phyloP scores from a whole-genome alignment of 257 asterid genomes.

The Nicotiana attenuata region DNA sequence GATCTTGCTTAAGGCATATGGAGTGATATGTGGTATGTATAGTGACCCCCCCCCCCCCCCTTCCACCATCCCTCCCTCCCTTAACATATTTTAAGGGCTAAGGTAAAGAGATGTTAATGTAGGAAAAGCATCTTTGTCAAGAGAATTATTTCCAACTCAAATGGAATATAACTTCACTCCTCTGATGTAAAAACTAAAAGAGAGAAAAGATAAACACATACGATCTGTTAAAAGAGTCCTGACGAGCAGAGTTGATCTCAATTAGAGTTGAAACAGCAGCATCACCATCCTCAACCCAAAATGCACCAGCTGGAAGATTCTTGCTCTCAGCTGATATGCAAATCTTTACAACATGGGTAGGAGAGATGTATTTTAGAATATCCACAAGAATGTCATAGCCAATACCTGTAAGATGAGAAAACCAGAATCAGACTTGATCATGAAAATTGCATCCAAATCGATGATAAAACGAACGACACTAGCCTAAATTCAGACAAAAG shows the following conservation, averaged over 20 bases:
- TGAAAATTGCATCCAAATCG: not conserved
- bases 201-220: constrained; percentile 30
- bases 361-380: constrained; percentile 66
- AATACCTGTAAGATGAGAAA: constrained; percentile 49
- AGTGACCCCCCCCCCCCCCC: not conserved
- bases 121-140: not conserved
- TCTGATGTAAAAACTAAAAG: not conserved
- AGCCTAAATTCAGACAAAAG: not conserved
- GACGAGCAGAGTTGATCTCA: constrained; percentile 75
- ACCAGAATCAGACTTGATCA: constrained; percentile 1
- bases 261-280: constrained; percentile 32
- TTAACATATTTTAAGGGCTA: not conserved
- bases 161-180: not conserved
- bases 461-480: not conserved
- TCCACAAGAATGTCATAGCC: constrained; percentile 84
- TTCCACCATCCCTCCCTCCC: not conserved
- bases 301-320: constrained; percentile 83
- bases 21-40: not conserved
- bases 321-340: constrained; percentile 48
- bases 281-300: constrained; percentile 64
- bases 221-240: constrained; percentile 69
- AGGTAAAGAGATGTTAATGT: not conserved
- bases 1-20: not conserved
- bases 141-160: not conserved
- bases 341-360: constrained; percentile 80